A percentile compares a stretch with the other conserved stretches of the same genome.
These are phyloP conservation scores for Stagonosporopsis chrysanthemi DNA, from an alignment of 2,329 filamentous ascomycete species.

Conservation along the genomic window DNA sequence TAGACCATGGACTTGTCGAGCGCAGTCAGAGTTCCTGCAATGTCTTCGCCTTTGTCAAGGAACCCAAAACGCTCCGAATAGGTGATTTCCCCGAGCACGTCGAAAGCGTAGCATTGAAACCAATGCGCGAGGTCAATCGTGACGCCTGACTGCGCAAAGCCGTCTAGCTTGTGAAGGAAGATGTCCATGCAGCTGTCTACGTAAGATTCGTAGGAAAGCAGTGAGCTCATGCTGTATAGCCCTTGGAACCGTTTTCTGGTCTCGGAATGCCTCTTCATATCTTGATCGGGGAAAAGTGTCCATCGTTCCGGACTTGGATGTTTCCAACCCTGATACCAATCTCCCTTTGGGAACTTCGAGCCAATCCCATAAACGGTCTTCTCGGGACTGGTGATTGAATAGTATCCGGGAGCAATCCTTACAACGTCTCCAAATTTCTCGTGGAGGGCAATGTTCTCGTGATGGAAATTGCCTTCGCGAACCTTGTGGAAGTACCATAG, in stretches of 20 bases:
- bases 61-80: conserved; percentile 47
- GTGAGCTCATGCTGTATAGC: background rate
- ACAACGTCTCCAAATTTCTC: background rate
- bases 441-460: conserved; percentile 3
- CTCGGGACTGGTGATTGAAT: background rate
- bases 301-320: background rate
- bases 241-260: background rate
- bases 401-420: background rate
- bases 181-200: conserved; percentile 45
- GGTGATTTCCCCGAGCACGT: conserved; percentile 51
- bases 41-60: conserved; percentile 46
- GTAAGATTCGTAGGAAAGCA: conserved; percentile 29
- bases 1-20: conserved; percentile 37
- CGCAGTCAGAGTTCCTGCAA: conserved; percentile 48
- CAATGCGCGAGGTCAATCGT: conserved; percentile 48
- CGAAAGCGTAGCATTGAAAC: conserved; percentile 53
- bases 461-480: background rate
- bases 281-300: background rate
- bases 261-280: conserved; percentile 3
- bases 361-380: background rate
- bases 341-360: background rate
- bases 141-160: conserved; percentile 19
- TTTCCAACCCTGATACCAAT: conserved; percentile 5
- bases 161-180: conserved; percentile 6
- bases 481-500: background rate